Percentiles rank a stretch among this genome's conserved stretches.
These are phyloP conservation scores for Alternaria dauci DNA, from an alignment of 2,329 filamentous ascomycete species.

Conservation along the genomic window DNA sequence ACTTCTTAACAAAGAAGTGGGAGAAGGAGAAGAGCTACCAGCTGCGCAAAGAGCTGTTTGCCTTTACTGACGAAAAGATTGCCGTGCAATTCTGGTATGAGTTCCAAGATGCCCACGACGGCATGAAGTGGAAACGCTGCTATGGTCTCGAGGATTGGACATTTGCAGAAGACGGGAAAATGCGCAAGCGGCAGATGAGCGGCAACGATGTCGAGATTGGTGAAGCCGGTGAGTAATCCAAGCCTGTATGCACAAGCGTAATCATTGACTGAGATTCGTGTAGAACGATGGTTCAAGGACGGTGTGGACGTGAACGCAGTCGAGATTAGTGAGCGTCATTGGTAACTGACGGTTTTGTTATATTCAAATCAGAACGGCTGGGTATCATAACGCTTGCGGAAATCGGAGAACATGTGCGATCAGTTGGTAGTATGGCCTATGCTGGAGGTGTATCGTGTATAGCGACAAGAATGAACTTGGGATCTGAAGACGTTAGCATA, in stretches of 20 bases:
- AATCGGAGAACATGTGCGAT: neutral
- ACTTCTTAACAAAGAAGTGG: conserved; percentile 79
- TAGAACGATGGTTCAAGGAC: conserved; percentile 73
- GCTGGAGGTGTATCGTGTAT: conserved; percentile 82
- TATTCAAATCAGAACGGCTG: conserved; percentile 7
- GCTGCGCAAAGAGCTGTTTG: conserved; percentile 84
- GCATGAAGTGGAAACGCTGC: conserved; percentile 72
- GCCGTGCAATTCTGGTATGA: conserved; percentile 94
- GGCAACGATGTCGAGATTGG: conserved; percentile 73
- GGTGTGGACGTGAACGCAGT: conserved; percentile 74
- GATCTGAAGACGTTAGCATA: conserved; percentile 57
- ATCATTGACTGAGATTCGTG: conserved; percentile 15
- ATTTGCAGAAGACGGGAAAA: conserved; percentile 72
- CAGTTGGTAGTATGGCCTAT: conserved; percentile 45
- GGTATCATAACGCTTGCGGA: conserved; percentile 36
- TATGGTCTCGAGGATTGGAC: conserved; percentile 87
- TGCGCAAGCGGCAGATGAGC: conserved; percentile 80
- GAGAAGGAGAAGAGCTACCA: conserved; percentile 73
- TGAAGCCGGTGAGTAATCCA: conserved; percentile 52
- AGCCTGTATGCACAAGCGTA: neutral
- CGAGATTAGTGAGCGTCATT: conserved; percentile 72
- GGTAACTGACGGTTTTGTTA: conserved; percentile 52
- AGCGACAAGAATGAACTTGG: conserved; percentile 79
- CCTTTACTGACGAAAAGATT: conserved; percentile 77
- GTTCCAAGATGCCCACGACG: conserved; percentile 72